Conservation (phyloP, 495 filamentous ascomycete species). For the Bacidia rubella region DNA sequence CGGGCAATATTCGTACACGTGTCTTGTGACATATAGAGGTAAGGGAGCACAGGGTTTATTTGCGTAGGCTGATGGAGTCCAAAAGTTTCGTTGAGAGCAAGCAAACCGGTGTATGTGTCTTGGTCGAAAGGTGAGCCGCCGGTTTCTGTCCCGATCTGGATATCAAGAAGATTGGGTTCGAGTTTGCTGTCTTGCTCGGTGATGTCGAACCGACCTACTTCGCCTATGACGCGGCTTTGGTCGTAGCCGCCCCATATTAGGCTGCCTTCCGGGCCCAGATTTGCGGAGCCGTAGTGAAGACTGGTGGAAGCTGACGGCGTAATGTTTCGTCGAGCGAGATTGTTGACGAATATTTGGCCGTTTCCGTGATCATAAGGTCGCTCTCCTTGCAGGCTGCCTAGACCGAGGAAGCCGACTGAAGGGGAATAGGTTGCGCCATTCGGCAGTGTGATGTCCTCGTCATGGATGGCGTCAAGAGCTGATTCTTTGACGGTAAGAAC, state of each 20-base stretch:
- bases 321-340: neutral
- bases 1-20: constrained; percentile 37
- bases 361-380: neutral
- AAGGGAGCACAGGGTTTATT: constrained; percentile 31
- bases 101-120: constrained; percentile 22
- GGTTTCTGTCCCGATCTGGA: constrained; percentile 28
- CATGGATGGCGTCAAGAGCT: neutral
- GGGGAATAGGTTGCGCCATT: constrained; percentile 6
- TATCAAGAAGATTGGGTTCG: constrained; percentile 25
- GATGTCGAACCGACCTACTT: constrained; percentile 11
- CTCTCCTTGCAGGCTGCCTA: constrained; percentile 1
- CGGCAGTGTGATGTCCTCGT: constrained; percentile 2
- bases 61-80: constrained; percentile 17
- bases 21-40: constrained; percentile 34
- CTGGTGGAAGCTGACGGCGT: constrained; percentile 37
- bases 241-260: constrained; percentile 40
- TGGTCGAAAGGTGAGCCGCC: constrained; percentile 30
- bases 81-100: constrained; percentile 24
- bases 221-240: constrained; percentile 27
- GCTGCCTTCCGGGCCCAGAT: constrained; percentile 27
- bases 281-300: constrained; percentile 40
- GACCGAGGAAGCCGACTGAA: constrained; percentile 5
- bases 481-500: neutral
- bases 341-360: constrained; percentile 3
- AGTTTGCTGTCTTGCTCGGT: neutral